phyloP scores from a whole-genome alignment of 352 stramenopile species.

The Pseudoperonospora humuli region DNA sequence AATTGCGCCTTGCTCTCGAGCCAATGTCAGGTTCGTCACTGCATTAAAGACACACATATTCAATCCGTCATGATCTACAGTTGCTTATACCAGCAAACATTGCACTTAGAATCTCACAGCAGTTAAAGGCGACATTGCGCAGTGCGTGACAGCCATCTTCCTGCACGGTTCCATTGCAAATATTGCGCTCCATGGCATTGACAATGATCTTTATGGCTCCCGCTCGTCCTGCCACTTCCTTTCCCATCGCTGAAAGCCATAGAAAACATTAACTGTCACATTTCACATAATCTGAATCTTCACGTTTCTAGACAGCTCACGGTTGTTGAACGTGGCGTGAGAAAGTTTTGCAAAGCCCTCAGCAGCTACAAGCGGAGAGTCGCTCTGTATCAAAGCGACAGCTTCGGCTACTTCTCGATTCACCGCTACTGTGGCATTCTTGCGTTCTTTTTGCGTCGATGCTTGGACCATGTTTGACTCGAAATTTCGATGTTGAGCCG shows the following conservation, averaged over 20 bases:
- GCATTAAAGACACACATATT: conserved; percentile 20
- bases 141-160: conserved; percentile 68
- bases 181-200: conserved; percentile 56
- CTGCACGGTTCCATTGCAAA: conserved; percentile 52
- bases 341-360: conserved; percentile 68
- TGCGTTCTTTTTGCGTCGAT: conserved; percentile 37
- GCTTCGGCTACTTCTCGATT: conserved; percentile 49
- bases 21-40: conserved; percentile 55
- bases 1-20: conserved; percentile 56
- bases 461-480: too few species aligned
- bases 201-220: conserved; percentile 55
- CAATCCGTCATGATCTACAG: neutral
- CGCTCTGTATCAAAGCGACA: conserved; percentile 46
- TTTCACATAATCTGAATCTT: neutral
- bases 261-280: neutral
- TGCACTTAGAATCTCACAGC: conserved; percentile 15
- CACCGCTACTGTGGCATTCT: conserved; percentile 27
- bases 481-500: too few species aligned
- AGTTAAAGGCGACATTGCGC: conserved; percentile 71
- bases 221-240: conserved; percentile 49
- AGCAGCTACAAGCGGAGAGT: conserved; percentile 39
- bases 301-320: conserved; percentile 17
- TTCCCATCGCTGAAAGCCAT: conserved; percentile 37
- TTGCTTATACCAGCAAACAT: neutral
- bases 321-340: conserved; percentile 73